Conservation (phyloP, 2,329 filamentous ascomycete genomes). For the Nemania serpens region DNA sequence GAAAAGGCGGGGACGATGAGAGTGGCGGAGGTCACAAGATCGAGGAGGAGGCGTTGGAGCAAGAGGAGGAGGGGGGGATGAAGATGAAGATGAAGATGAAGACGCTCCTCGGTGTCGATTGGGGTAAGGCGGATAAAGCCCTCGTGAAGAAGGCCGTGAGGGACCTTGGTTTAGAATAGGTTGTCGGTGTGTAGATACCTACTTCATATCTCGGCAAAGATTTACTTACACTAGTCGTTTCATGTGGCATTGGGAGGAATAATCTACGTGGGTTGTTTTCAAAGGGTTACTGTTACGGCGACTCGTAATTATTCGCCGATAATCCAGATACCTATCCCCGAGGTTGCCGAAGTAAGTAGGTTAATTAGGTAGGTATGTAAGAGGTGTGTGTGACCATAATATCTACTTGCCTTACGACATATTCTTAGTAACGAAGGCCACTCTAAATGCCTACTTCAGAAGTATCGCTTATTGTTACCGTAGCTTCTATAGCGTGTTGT, state of each 20-base stretch:
- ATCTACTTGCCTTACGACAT: too few relatives aligned
- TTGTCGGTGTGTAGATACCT: too few relatives aligned
- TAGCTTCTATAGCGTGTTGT: too few relatives aligned
- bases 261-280: too few relatives aligned
- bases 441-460: too few relatives aligned
- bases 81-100: conserved; percentile 21
- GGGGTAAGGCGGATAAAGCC: conserved; percentile 57
- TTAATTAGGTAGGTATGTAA: background rate
- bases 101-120: conserved; percentile 59
- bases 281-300: too few relatives aligned
- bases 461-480: too few relatives aligned
- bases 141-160: conserved; percentile 50
- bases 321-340: background rate
- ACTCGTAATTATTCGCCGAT: too few relatives aligned
- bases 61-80: background rate
- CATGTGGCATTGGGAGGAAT: background rate
- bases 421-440: too few relatives aligned
- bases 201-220: too few relatives aligned
- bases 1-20: background rate
- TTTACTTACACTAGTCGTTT: background rate
- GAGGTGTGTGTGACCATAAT: too few relatives aligned
- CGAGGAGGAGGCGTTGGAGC: conserved; percentile 23
- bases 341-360: background rate
- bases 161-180: conserved; percentile 47
- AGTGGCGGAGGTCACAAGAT: conserved; percentile 22